These are phyloP conservation scores for Fraxinus greggii DNA, from an alignment of 305 asterid genomes.

Conservation along the genomic window DNA sequence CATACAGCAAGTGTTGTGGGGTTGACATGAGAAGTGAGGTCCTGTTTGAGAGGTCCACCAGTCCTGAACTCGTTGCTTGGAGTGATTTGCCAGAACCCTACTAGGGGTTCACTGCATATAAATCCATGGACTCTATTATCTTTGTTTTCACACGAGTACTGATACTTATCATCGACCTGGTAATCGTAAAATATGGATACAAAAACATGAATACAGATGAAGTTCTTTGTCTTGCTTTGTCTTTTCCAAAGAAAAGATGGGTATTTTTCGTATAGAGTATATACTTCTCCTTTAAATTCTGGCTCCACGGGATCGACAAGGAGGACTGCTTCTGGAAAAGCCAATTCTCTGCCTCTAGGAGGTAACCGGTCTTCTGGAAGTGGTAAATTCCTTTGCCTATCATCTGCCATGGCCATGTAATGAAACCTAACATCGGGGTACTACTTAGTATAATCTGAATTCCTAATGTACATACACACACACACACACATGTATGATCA, in stretches of 20 bases:
- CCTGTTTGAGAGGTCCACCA: slow-evolving; percentile 70
- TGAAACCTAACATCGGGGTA: slow-evolving; percentile 37
- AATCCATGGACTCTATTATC: slow-evolving; percentile 61
- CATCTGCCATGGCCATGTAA: slow-evolving; percentile 60
- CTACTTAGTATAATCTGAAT: neutral
- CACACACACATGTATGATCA: neutral
- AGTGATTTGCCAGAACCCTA: slow-evolving; percentile 61
- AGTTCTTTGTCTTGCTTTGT: neutral
- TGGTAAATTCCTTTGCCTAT: slow-evolving; percentile 57
- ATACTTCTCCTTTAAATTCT: slow-evolving; percentile 63
- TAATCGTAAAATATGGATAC: neutral
- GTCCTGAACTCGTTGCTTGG: slow-evolving; percentile 69
- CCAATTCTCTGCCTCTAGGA: slow-evolving; percentile 49
- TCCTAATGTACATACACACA: neutral
- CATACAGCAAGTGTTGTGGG: slow-evolving; percentile 61
- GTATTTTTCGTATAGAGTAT: neutral
- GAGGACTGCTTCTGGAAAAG: slow-evolving; percentile 66
- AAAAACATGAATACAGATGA: neutral
- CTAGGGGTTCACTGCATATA: slow-evolving; percentile 44
- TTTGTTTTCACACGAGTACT: slow-evolving; percentile 52
- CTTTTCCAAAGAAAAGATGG: neutral
- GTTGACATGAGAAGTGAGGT: slow-evolving; percentile 66
- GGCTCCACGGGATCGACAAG: slow-evolving; percentile 63
- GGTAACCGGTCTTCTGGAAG: slow-evolving; percentile 56
- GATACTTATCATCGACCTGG: slow-evolving; percentile 68